Percentiles rank a stretch among this genome's conserved stretches.
Evolutionary conservation across 176 grass and related monocot genomes (phyloP).

Genomic region (Rhynchospora breviuscula): DNA sequence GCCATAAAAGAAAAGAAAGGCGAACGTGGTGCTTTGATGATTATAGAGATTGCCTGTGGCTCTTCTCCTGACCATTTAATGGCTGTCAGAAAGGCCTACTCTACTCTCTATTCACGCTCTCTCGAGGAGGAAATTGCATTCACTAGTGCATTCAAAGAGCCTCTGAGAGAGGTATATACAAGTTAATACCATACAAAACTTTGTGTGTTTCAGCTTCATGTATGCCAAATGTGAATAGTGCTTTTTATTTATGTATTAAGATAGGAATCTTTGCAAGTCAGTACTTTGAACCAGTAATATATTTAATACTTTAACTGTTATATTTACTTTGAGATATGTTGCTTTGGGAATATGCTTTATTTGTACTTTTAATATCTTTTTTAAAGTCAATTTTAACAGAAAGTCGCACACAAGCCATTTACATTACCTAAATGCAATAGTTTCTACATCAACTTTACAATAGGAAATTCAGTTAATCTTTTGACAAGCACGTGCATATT

Average conservation of each 20-base stretch:
- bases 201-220: not conserved
- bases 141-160: constrained; percentile 35
- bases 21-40: constrained; percentile 38
- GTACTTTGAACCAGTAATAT: not conserved
- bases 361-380: not conserved
- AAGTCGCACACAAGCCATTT: not conserved
- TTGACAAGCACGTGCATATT: no score
- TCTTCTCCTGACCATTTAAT: constrained; percentile 77
- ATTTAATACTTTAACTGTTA: not conserved
- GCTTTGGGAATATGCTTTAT: not conserved
- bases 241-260: not conserved
- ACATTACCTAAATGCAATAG: not conserved
- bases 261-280: no score
- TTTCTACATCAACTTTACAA: not conserved
- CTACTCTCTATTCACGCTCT: constrained; percentile 48
- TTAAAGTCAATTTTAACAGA: not conserved
- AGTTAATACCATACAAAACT: not conserved
- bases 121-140: constrained; percentile 80
- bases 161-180: constrained; percentile 45
- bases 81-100: constrained; percentile 82
- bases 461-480: no score
- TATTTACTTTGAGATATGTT: not conserved
- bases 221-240: not conserved
- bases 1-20: constrained; percentile 49
- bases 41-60: constrained; percentile 81